These are phyloP conservation scores for Entonaema liquescens DNA, from an alignment of 495 filamentous ascomycete genomes.

Conservation along the genomic window DNA sequence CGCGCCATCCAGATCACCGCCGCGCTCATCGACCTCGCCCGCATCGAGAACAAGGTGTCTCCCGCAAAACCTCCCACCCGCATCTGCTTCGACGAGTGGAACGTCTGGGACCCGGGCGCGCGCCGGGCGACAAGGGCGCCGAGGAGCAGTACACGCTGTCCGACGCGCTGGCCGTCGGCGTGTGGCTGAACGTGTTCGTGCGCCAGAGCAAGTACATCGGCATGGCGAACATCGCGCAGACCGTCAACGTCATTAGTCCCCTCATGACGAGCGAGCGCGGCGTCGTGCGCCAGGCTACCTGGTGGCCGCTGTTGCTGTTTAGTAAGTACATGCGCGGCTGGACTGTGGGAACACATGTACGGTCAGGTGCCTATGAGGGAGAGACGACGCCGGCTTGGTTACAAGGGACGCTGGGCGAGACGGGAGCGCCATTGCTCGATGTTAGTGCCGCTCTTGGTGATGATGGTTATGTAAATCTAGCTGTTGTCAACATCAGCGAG, in stretches of 20 bases:
- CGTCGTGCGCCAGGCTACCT: conserved; percentile 76
- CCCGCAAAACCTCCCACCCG: conserved; percentile 64
- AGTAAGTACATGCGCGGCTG: conserved; percentile 77
- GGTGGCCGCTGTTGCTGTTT: conserved; percentile 79
- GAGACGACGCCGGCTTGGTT: conserved; percentile 72
- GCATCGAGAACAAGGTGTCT: conserved; percentile 71
- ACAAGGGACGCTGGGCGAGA: conserved; percentile 62
- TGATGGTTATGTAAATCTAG: conserved; percentile 68
- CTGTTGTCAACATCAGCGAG: conserved; percentile 74
- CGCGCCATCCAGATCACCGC: conserved; percentile 76
- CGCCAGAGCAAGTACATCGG: conserved; percentile 74
- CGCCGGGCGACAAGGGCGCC: conserved; percentile 71
- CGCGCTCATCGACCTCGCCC: conserved; percentile 74
- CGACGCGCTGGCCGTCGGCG: conserved; percentile 76
- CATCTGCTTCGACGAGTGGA: conserved; percentile 87
- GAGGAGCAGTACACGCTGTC: conserved; percentile 79
- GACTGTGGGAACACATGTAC: conserved; percentile 69
- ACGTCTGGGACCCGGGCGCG: conserved; percentile 82
- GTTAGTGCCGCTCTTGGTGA: conserved; percentile 71
- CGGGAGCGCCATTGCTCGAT: conserved; percentile 71
- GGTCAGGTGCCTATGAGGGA: conserved; percentile 67
- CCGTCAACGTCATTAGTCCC: conserved; percentile 79
- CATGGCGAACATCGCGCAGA: conserved; percentile 85
- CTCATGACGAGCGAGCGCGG: conserved; percentile 73
- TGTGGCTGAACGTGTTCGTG: conserved; percentile 83